Evolutionary conservation across 164 flowering plant species (phyloP).

Genomic region (Nymphaea thermarum): DNA sequence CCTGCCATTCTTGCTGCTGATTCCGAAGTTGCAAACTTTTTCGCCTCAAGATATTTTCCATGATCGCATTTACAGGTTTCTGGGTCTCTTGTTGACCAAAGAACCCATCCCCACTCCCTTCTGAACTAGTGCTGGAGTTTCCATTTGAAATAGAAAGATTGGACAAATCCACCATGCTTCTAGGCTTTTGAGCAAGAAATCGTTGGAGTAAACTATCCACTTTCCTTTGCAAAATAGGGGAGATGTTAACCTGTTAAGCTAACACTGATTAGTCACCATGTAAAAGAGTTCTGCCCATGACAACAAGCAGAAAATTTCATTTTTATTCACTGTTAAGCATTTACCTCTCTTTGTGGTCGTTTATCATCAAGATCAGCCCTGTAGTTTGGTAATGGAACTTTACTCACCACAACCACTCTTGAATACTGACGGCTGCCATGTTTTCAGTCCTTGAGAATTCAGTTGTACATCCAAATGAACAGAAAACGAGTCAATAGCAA

Average conservation of each 20-base stretch:
- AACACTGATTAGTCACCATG: background rate
- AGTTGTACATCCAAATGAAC: background rate
- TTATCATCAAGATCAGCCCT: slow-evolving; percentile 82
- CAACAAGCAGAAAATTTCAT: background rate
- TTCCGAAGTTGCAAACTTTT: slow-evolving; percentile 52
- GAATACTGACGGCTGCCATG: slow-evolving; percentile 52
- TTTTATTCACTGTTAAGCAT: background rate
- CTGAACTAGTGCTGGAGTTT: slow-evolving; percentile 42
- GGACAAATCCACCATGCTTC: slow-evolving; percentile 15
- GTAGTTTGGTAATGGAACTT: slow-evolving; percentile 82
- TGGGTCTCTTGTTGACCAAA: slow-evolving; percentile 57
- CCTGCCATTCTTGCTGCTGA: slow-evolving; percentile 87
- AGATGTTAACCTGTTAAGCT: slow-evolving; percentile 42
- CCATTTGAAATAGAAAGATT: slow-evolving; percentile 37
- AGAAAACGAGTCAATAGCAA: background rate
- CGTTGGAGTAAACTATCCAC: slow-evolving; percentile 50
- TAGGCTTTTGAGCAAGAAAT: slow-evolving; percentile 43
- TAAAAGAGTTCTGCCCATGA: background rate
- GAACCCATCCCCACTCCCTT: slow-evolving; percentile 51
- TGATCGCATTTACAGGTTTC: slow-evolving; percentile 22
- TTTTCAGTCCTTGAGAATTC: background rate
- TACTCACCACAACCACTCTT: slow-evolving; percentile 81
- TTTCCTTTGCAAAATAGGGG: slow-evolving; percentile 43
- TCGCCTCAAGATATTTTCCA: slow-evolving; percentile 45
- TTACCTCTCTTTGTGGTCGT: slow-evolving; percentile 92